phyloP scores from a whole-genome alignment of 2,329 filamentous ascomycete species.

The Ophiostoma himal-ulmi region DNA sequence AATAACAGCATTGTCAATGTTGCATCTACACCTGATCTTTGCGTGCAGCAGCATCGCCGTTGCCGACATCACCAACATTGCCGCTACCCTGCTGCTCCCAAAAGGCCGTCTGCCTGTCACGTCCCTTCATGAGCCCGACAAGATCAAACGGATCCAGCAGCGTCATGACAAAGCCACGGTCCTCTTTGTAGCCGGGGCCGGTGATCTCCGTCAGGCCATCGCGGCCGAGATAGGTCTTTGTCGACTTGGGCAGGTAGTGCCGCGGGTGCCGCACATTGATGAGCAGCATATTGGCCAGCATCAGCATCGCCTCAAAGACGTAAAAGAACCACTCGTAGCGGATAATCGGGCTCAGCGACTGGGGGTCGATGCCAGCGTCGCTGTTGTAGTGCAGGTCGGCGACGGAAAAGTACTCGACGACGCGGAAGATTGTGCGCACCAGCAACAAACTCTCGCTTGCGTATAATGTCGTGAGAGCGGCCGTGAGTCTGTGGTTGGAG shows the following conservation, averaged over 20 bases:
- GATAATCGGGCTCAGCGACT: constrained; percentile 38
- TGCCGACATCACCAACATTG: background rate
- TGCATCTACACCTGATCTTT: background rate
- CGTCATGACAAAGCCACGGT: constrained; percentile 40
- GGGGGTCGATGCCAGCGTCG: constrained; percentile 56
- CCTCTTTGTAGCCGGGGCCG: constrained; percentile 46
- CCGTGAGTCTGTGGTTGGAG: background rate
- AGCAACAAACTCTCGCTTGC: constrained; percentile 45
- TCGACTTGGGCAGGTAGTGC: constrained; percentile 44
- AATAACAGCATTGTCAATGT: too few species aligned
- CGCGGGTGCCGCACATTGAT: constrained; percentile 49
- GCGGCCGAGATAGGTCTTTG: constrained; percentile 44
- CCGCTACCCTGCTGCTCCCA: background rate
- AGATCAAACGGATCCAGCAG: constrained; percentile 35
- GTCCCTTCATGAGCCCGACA: constrained; percentile 20
- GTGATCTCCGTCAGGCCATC: constrained; percentile 47
- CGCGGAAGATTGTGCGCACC: constrained; percentile 51
- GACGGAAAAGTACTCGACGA: constrained; percentile 54
- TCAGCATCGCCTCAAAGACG: constrained; percentile 50
- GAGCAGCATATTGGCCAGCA: constrained; percentile 47
- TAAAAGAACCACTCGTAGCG: constrained; percentile 26
- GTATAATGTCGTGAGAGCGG: constrained; percentile 37
- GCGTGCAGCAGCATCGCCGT: too few species aligned
- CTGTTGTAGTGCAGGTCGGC: constrained; percentile 52
- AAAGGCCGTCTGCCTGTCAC: background rate